Evolutionary conservation across 2,329 filamentous ascomycete species (phyloP).

Genomic region (Cercospora sesami): DNA sequence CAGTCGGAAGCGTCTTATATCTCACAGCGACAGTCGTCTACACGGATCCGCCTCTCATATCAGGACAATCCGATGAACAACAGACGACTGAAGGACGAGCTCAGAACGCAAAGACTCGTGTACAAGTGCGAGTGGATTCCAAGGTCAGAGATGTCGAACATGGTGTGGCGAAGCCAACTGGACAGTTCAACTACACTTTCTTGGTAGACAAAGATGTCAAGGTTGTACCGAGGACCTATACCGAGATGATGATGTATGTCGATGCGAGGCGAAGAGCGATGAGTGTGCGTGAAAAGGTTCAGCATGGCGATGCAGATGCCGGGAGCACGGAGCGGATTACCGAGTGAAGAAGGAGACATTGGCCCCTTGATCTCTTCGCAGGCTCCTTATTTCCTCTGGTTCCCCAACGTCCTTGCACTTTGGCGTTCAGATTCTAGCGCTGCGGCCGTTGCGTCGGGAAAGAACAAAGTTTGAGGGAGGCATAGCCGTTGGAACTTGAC

Average conservation of each 20-base stretch:
- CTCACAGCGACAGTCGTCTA: conserved; percentile 71
- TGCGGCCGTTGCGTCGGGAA: neutral
- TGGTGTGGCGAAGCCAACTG: conserved; percentile 65
- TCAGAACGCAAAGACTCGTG: conserved; percentile 54
- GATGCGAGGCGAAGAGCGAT: conserved; percentile 60
- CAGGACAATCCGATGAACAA: conserved; percentile 40
- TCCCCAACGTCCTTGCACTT: neutral
- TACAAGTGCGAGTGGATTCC: conserved; percentile 70
- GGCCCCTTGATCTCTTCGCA: neutral
- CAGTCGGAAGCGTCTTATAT: conserved; percentile 72
- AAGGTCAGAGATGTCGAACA: conserved; percentile 73
- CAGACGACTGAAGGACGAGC: conserved; percentile 32
- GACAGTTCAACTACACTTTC: conserved; percentile 76
- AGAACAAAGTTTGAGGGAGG: neutral
- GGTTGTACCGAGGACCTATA: conserved; percentile 65
- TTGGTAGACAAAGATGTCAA: conserved; percentile 64
- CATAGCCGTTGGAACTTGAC: neutral
- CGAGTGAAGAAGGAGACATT: conserved; percentile 23
- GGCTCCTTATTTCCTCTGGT: neutral
- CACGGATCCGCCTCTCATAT: conserved; percentile 61
- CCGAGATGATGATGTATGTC: conserved; percentile 65
- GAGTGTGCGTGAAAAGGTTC: conserved; percentile 50
- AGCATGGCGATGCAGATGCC: conserved; percentile 34
- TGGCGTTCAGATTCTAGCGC: neutral
- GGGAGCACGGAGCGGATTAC: conserved; percentile 35